Evolutionary conservation across 164 flowering plant species (phyloP), one percentile per base, ranked within the genome.

Genomic region (Platanus orientalis): DNA sequence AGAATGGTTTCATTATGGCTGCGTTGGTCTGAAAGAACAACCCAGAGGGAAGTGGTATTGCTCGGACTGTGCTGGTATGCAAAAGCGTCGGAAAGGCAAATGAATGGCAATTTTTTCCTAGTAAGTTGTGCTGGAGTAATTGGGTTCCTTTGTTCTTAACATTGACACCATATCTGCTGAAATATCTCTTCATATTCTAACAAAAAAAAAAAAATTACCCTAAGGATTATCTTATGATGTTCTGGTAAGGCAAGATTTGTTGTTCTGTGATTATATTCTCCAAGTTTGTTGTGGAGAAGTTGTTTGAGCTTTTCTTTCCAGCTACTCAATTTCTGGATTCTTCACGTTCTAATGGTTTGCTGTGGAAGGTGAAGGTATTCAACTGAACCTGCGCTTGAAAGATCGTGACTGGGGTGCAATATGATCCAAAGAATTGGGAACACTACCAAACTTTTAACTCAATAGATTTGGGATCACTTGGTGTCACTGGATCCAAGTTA

Each of bases 11-110:
- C 98, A 93, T 68, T 93, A 75, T 69, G 92, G 87, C n/a, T 93
- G 98, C 69, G 97, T 93, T 44, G 97, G 97, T 27, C 73, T 90
- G 62, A 88, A 80, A 72, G 96, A 90, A 63, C 81, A 75, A 56
- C 97, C 96, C 14, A 90, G 75, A 69, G 98, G 96, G 54, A 90
- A 90, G 71, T 90, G 98, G 98, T 93, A 81, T 62, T 90, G 98
- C 64, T 63, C 97, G 14, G 89, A 83, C 27, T 93, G 97, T 61
- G 74, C 75, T 34, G 84, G 78, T 25, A 45, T 34, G 32, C 76
- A 69, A 59, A 78, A 78, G 65, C 80, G 83, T 26, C 73, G 80
- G 28, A 81, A 78, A 68, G 79, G 69, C 57, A 81, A 71, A 68
- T 83, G 67, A 75, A 27, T 40, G 42, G 54, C 21, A 13, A 53